These are phyloP conservation scores for Alnus rubra DNA, from an alignment of 306 rosid genomes.

Conservation along the genomic window DNA sequence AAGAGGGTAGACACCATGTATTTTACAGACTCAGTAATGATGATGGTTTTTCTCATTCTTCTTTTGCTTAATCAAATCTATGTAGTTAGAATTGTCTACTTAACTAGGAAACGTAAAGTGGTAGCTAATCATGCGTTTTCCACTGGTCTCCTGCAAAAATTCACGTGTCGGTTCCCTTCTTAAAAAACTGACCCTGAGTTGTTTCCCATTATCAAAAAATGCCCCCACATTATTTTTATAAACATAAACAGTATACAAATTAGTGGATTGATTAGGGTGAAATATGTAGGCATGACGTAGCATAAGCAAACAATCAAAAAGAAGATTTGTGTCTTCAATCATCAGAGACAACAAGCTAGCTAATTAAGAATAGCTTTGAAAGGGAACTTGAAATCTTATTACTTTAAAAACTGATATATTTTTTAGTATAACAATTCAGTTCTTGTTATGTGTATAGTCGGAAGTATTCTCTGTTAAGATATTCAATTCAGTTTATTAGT, in stretches of 20 bases:
- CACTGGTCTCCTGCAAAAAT: constrained; percentile 19
- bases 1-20: constrained; percentile 33
- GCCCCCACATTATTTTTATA: constrained; percentile 31
- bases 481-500: too few relatives aligned
- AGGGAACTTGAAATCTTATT: too few relatives aligned
- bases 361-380: too few relatives aligned
- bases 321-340: too few relatives aligned
- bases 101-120: constrained; percentile 5
- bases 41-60: constrained; percentile 31
- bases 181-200: neutral
- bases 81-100: constrained; percentile 27
- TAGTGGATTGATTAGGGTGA: constrained; percentile 31
- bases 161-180: constrained; percentile 21
- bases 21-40: constrained; percentile 37
- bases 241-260: constrained; percentile 21
- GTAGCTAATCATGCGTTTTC: constrained; percentile 21
- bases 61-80: constrained; percentile 33
- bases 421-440: too few relatives aligned
- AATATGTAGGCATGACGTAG: neutral
- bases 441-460: too few relatives aligned
- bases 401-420: too few relatives aligned
- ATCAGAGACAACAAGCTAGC: too few relatives aligned
- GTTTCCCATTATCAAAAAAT: constrained; percentile 18
- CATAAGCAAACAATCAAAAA: too few relatives aligned
- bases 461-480: too few relatives aligned